Evolutionary conservation across 2,329 filamentous ascomycete species (phyloP), one percentile per base, ranked within the genome.

Genomic region (Arthrobotrys conoides): DNA sequence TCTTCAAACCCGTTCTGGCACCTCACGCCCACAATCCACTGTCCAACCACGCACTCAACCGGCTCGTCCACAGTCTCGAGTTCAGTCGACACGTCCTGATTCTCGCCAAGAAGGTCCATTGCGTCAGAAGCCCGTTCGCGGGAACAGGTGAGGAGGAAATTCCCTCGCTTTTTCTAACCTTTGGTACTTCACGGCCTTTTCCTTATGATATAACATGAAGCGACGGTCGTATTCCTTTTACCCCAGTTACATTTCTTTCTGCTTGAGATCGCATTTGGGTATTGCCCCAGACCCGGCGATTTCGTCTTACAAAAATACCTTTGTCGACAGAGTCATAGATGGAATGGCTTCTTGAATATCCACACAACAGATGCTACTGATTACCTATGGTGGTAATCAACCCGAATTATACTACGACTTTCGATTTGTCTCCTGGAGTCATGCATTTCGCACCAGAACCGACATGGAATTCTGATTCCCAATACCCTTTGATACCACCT

Each of bases 101-200:
- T 61, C 57, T 24, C 57, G 57, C 27, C 36, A 41, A 18, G 57
- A 61, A 44, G 57, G 57, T 24, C 57, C 57, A 27, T 20, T 61
- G 5, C 57, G 57, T 44, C 57, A 61, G 57, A 61, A 61, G 12
- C 57, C 57, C 57, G 57, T 61, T 44, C 57, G 57, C 36, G 57
- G 57, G 36, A 44, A 59, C 27, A 33, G 51, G 41, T 59, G 53
- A 59, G 53, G 33, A 41, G 30, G 53, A 18, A 30, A 22, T 22
- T 38, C 30, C 33, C 53, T 59, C 53, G 24, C 30, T 22, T 12
- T 9, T 41, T 38, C 33, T 59, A 30, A 59, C 33, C 22, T 41
- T 41, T 3, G 51, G 27, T 20, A 41, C 33, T 10, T 12, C 9
- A 41, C 18, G 18, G 22, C 27, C 16, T 14, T 5, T 59, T 16